These are phyloP conservation scores for Kregervanrija fluxuum DNA, from an alignment of 805 yeast genomes.

Conservation along the genomic window DNA sequence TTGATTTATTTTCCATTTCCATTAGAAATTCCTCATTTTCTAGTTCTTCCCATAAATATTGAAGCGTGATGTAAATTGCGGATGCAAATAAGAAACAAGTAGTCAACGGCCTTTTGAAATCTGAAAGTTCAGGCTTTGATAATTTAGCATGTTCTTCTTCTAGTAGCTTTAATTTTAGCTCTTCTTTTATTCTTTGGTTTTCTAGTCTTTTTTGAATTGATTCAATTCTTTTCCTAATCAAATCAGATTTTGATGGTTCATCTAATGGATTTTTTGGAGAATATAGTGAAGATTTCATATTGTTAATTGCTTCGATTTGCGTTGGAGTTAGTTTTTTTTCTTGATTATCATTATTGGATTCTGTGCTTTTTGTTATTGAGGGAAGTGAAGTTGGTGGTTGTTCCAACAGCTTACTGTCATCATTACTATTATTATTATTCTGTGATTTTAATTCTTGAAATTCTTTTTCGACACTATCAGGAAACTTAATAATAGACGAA, in stretches of 20 bases:
- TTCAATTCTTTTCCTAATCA: conserved; percentile 21
- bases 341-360: background rate
- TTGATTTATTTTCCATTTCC: conserved; percentile 17
- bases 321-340: conserved; percentile 1
- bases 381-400: no score
- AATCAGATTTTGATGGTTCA: conserved; percentile 23
- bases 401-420: no score
- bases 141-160: conserved; percentile 14
- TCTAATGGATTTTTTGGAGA: conserved; percentile 24
- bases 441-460: background rate
- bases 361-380: no score
- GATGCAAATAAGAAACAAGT: conserved; percentile 26
- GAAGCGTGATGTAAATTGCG: conserved; percentile 25
- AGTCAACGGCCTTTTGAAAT: conserved; percentile 28
- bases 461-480: conserved; percentile 7
- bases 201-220: conserved; percentile 19
- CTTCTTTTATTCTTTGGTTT: conserved; percentile 17
- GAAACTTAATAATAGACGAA: conserved; percentile 1
- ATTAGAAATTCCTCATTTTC: conserved; percentile 25
- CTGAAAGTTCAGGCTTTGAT: conserved; percentile 23
- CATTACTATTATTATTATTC: background rate
- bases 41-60: conserved; percentile 27
- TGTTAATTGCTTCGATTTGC: conserved; percentile 14
- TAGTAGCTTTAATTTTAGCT: conserved; percentile 10
- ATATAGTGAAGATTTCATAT: conserved; percentile 18